Evolutionary conservation across 2,329 filamentous ascomycete species (phyloP), one percentile per base, ranked within the genome.

Genomic region (Xylaria multiplex): DNA sequence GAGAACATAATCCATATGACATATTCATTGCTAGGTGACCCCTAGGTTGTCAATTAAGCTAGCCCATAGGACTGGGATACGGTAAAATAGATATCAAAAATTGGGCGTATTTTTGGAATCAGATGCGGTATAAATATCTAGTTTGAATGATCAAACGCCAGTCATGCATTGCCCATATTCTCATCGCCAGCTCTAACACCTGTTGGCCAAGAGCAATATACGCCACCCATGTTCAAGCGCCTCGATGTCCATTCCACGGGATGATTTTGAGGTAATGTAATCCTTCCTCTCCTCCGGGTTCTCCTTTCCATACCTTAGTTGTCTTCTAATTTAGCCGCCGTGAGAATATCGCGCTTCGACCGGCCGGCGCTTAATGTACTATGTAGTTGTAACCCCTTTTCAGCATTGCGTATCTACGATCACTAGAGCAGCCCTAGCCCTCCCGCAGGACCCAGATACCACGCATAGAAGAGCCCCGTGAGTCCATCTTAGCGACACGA

Each of bases 401-500:
- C 14, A n/a, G 52, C 22, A 14, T 30, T 35, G 37, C 8, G 7
- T n/a, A 6, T 53, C 50, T 16, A 42, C 24, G 16, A n/a, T 48
- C 16, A 27, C 32, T n/a, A 24, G 19, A 13, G 9, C 6, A 30
- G 0, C 32, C 60, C 37, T 66, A 70, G 27, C 61, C 65, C 3
- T 68, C 55, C 19, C 68, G 70, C 43, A 88, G 67, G 2, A 79
- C 79, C 86, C 86, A 89, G 37, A 87, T 84, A 2, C 80, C 83
- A 59, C 85, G 78, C 70, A 86, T 84, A 4, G 81, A 81, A 9
- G 83, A 82, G 3, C 85, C 85, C 9, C 78, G 77, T 76, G 87
- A 84, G 74, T 93, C 87, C 76, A 97, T 79, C 60, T 82, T 86
- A 0, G 95, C 95, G 73, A 97, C 91, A 67, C 84, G 84, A 72